A percentile compares a stretch with the other conserved stretches of the same genome.
These are phyloP conservation scores for Batrachochytrium dendrobatidis DNA, from an alignment of 371 early-diverging fungal species.

Conservation along the genomic window DNA sequence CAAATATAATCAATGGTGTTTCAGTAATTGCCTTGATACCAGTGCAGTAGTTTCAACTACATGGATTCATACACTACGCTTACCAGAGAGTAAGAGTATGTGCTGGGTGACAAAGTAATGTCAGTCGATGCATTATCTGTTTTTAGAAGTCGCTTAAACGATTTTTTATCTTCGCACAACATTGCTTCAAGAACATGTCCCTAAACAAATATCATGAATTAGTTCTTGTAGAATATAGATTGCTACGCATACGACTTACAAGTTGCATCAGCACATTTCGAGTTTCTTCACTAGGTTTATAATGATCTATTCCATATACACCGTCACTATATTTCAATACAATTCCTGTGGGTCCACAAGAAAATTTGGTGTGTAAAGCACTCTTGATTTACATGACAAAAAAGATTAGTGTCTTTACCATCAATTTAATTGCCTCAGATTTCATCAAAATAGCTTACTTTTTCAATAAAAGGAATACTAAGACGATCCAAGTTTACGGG, in stretches of 20 bases:
- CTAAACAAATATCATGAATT: constrained; percentile 24
- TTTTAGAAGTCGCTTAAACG: constrained; percentile 59
- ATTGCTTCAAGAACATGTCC: constrained; percentile 83
- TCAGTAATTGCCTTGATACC: constrained; percentile 2
- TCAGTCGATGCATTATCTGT: too few species aligned
- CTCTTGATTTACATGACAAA: constrained; percentile 29
- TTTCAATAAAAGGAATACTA: background rate
- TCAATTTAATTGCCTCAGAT: constrained; percentile 35
- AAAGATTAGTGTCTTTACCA: background rate
- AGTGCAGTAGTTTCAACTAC: background rate
- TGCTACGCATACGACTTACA: constrained; percentile 34
- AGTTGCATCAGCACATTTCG: constrained; percentile 46
- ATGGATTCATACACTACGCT: too few species aligned
- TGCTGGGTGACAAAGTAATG: too few species aligned
- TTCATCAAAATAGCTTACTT: too few species aligned
- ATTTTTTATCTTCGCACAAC: constrained; percentile 55
- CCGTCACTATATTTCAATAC: constrained; percentile 59
- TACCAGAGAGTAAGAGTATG: too few species aligned
- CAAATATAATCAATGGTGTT: constrained; percentile 25
- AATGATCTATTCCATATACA: constrained; percentile 75
- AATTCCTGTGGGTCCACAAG: constrained; percentile 55
- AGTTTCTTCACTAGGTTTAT: constrained; percentile 65
- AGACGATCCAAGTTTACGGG: constrained; percentile 53
- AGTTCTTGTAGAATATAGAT: background rate
- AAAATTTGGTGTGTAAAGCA: constrained; percentile 53